Base-by-base conservation (phyloP, 164 flowering plant species). In the Aristolochia californica region DNA sequence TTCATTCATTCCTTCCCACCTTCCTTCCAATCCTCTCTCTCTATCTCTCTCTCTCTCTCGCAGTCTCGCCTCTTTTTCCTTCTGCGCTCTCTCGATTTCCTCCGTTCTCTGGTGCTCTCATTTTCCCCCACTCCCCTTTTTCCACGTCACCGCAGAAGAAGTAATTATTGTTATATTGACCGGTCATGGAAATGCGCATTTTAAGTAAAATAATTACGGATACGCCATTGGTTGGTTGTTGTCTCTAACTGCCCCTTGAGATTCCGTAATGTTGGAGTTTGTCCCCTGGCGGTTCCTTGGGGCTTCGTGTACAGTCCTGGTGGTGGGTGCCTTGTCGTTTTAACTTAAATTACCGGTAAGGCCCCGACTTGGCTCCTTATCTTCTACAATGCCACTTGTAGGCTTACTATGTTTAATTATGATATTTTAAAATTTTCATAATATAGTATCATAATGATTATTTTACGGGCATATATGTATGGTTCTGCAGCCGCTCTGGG, bases 61-160 rank as follows among this genome's bases (percentile, higher is more conserved):
- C 40, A 34, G 40, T 21, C 18, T 30, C 27, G 30, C 50, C 51
- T 53, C 49, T 53, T 23, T 26, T 11, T 27, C 55, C 54, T 43
- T 23, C n/a, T 50, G 40, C 61, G 50, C 34, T 53, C 57, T 30
- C 38, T 59, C 67, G 62, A 53, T 66, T 59, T 14, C 7, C 7
- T 28, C 40, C 5, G 11, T 7, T 34, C 40, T 34, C 40, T 34
- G 40, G 40, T 12, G 40, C 40, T 34, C 40, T 34, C 40, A 34
- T 34, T 34, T n/a, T n/a, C n/a, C 40, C 40, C 40, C 40, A 9
- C 7, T 7, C 10, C 9, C 25, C 44, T 68, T 45, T 68, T 70
- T 62, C 77, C 80, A 75, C 75, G 51, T 73, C 73, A 68, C 50
- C 69, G 43, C 47, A 21, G 59, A 68, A 18, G 28, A 54, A 16